Conservation (phyloP, 345 rosid genomes). For the Brassica carinata region DNA sequence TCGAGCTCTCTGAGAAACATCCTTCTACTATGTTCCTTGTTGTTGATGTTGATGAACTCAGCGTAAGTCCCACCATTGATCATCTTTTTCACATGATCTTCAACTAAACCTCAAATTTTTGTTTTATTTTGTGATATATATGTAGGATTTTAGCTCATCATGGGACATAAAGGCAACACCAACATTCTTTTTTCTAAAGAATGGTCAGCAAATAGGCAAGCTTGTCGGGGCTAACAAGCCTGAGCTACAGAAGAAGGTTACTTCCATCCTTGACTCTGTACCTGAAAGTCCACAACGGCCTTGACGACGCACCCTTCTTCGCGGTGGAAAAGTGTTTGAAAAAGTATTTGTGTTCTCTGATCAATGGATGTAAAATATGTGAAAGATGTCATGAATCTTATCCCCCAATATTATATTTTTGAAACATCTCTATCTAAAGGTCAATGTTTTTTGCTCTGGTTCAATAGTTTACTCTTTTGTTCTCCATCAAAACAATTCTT, state of each 20-base stretch:
- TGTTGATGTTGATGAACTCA: constrained; percentile 81
- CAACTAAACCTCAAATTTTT: background rate
- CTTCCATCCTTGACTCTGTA: constrained; percentile 50
- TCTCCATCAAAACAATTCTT: constrained; percentile 24
- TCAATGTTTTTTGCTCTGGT: constrained; percentile 15
- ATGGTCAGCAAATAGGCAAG: constrained; percentile 75
- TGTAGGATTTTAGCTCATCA: constrained; percentile 81
- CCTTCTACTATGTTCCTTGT: constrained; percentile 68
- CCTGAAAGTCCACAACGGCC: constrained; percentile 29
- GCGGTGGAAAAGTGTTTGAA: background rate
- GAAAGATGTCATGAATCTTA: background rate
- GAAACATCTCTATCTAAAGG: constrained; percentile 9
- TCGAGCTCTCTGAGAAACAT: constrained; percentile 73
- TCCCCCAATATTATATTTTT: background rate
- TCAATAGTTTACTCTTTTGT: background rate
- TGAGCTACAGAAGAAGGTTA: constrained; percentile 72
- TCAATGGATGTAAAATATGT: constrained; percentile 25
- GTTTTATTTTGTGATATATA: background rate
- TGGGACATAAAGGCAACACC: constrained; percentile 95
- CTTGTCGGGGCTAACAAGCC: constrained; percentile 93
- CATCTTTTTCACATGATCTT: background rate
- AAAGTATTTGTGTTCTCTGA: background rate
- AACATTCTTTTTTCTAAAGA: constrained; percentile 80
- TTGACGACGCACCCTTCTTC: constrained; percentile 21
- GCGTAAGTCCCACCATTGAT: constrained; percentile 48